Evolutionary conservation across 2,329 filamentous ascomycete species (phyloP).

Genomic region (Chaetomium sp.): DNA sequence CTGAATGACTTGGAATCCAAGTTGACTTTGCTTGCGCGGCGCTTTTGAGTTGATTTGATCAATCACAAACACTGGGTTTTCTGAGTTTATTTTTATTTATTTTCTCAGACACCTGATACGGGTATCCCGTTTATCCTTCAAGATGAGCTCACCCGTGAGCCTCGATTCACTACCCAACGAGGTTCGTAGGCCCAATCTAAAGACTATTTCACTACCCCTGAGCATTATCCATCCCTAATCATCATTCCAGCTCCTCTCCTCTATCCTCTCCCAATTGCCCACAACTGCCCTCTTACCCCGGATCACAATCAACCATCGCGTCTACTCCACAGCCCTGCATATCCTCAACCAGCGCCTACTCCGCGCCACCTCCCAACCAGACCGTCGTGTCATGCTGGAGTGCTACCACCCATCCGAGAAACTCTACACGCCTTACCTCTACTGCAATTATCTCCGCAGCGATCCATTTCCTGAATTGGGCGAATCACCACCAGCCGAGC

Average conservation of each 20-base stretch:
- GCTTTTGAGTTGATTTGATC: too few relatives aligned
- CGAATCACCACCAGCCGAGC: not conserved
- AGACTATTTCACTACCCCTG: not conserved
- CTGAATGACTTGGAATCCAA: too few relatives aligned
- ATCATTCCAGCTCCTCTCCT: constrained; percentile 27
- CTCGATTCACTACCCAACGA: constrained; percentile 18
- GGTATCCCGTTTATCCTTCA: not conserved
- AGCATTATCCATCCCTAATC: not conserved
- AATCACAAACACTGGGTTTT: too few relatives aligned
- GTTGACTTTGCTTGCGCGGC: too few relatives aligned
- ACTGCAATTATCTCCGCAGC: constrained; percentile 61
- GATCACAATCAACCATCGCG: constrained; percentile 26
- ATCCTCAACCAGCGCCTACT: constrained; percentile 28
- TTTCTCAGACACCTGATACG: too few relatives aligned
- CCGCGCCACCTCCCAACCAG: constrained; percentile 48
- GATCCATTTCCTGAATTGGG: constrained; percentile 43
- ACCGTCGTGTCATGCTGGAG: constrained; percentile 67
- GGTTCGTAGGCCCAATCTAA: constrained; percentile 4
- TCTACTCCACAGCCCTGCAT: constrained; percentile 26
- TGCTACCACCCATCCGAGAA: constrained; percentile 69
- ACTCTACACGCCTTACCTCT: constrained; percentile 60
- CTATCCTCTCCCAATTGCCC: constrained; percentile 26
- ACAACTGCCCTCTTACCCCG: constrained; percentile 26
- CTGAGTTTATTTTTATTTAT: too few relatives aligned
- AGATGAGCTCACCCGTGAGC: not conserved